phyloP scores from a whole-genome alignment of 176 grass and related monocot genomes.

The Oryza meridionalis region DNA sequence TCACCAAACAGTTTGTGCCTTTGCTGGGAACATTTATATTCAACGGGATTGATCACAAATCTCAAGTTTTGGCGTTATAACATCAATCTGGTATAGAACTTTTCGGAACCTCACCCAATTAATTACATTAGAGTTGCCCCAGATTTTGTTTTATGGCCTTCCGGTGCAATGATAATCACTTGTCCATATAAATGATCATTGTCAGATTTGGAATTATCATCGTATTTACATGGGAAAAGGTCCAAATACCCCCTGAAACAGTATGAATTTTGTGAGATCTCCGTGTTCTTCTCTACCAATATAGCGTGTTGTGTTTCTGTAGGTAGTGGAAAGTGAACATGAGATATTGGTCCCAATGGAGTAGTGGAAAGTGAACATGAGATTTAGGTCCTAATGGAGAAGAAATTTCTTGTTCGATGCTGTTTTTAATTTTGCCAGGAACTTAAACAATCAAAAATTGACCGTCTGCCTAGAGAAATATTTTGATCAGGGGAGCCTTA shows the following conservation, averaged over 20 bases:
- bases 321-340: not conserved
- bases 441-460: not conserved
- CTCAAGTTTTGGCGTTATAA: constrained; percentile 75
- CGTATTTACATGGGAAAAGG: not conserved
- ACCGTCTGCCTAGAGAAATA: not conserved
- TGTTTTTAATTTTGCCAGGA: not conserved
- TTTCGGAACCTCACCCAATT: not conserved
- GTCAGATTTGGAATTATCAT: not conserved
- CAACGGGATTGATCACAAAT: constrained; percentile 95
- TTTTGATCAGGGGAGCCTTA: not conserved
- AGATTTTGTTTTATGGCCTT: constrained; percentile 19
- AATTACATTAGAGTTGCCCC: constrained; percentile 6
- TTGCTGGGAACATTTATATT: constrained; percentile 80
- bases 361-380: too few species aligned
- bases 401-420: not conserved
- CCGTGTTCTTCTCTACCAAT: not conserved
- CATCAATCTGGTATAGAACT: not conserved
- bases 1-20: constrained; percentile 91
- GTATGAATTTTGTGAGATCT: not conserved
- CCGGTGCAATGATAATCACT: not conserved
- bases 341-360: too few species aligned
- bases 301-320: not conserved
- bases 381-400: not conserved
- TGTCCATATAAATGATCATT: not conserved
- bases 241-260: not conserved